Base-by-base conservation (phyloP, 768 basidiomycete species). In the Auriscalpium microsporum region DNA sequence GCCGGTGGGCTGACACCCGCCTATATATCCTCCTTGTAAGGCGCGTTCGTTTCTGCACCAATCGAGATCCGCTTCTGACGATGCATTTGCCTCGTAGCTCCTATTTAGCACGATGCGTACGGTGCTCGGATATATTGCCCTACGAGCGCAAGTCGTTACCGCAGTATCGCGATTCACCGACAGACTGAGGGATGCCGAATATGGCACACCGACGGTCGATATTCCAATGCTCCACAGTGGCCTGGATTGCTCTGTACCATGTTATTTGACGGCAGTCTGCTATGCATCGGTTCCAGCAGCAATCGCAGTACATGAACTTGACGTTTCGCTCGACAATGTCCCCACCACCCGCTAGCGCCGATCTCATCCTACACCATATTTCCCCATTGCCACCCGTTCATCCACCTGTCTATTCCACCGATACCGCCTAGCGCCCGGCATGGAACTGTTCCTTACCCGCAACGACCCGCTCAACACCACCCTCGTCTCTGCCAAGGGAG, bases 401-500 rank as follows among this genome's bases (percentile, higher is more conserved):
- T 50, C 36, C 52, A 53, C 56, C 7, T 16, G 47, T 52, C 21
- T 21, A 21, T 53, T 35, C 35, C 28, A 50, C 52, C 34, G 38
- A 34, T 35, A 33, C 46, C 33, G 10, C 45, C n/a, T 28, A 11
- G 46, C 21, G 21, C 11, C 37, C 47, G n/a, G 34, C 34, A 80
- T 82, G 79, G 76, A 80, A 53, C 68, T 81, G 14, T 80, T 77
- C 63, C 73, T 82, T 49, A 65, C 76, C 16, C 77, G 75, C 33
- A 76, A 80, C 64, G 73, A 80, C 57, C 77, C 78, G 8, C 71
- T 76, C 58, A 71, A 73, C 53, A 78, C 77, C 8, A 70, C 73
- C 13, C 68, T 82, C 47, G 70, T 81, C 28, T 79, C 79, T 13
- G 64, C 74, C 19, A 77, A 77, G 59, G 79, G 80, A 28, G 72